Conservation (phyloP, 208 protist species). For the Tritrichomonas foetus region DNA sequence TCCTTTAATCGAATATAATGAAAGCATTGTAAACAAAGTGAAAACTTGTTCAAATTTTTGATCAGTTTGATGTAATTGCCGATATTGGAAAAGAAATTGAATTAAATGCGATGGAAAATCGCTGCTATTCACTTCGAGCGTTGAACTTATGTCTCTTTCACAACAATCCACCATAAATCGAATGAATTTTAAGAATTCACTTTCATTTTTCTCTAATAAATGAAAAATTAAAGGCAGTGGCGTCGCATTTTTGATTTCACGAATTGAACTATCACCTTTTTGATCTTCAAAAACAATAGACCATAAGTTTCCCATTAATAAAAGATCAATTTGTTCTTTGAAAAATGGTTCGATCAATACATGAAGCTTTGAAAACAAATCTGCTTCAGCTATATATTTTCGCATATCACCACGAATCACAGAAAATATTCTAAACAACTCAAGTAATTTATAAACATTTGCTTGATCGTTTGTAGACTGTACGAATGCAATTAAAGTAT, state of each 20-base stretch:
- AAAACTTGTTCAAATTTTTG: not conserved
- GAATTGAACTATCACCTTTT: too few relatives aligned
- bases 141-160: not conserved
- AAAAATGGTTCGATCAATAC: not conserved
- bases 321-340: not conserved
- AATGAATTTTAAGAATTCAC: not conserved
- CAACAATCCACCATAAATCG: not conserved
- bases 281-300: slow-evolving; percentile 1
- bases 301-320: not conserved
- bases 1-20: not conserved
- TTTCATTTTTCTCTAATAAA: not conserved
- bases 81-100: not conserved
- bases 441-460: not conserved
- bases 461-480: not conserved
- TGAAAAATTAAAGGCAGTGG: not conserved
- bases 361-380: not conserved
- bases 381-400: slow-evolving; percentile 14
- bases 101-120: not conserved
- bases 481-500: not conserved
- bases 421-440: slow-evolving; percentile 35
- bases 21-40: not conserved
- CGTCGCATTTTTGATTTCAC: not conserved
- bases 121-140: not conserved
- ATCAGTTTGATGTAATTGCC: not conserved
- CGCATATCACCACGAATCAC: not conserved